phyloP scores from a whole-genome alignment of 2,329 filamentous ascomycete genomes.

The Penicillium sp. region DNA sequence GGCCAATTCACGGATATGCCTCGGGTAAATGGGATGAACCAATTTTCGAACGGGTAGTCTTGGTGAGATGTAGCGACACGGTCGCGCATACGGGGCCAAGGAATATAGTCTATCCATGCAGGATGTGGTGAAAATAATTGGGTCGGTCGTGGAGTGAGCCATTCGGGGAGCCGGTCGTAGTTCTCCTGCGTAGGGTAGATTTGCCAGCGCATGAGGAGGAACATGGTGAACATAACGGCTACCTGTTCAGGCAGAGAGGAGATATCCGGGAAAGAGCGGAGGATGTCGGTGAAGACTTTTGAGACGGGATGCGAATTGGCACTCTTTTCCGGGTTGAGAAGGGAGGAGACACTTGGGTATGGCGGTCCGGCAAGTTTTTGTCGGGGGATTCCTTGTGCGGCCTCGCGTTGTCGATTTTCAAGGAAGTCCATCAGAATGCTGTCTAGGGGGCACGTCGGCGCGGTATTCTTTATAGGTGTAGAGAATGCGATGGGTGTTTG shows the following conservation, averaged over 20 bases:
- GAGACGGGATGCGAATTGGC: constrained; percentile 73
- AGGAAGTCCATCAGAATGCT: constrained; percentile 79
- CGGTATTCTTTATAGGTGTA: constrained; percentile 59
- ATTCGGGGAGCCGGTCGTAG: constrained; percentile 74
- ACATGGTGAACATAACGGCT: constrained; percentile 82
- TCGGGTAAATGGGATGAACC: constrained; percentile 78
- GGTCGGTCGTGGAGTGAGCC: constrained; percentile 64
- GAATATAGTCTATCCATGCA: constrained; percentile 79
- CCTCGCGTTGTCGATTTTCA: constrained; percentile 64
- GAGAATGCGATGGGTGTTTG: constrained; percentile 35
- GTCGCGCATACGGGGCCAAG: constrained; percentile 77
- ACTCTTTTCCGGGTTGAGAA: constrained; percentile 69
- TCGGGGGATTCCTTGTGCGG: constrained; percentile 64
- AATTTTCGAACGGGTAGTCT: constrained; percentile 71
- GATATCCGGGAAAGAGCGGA: constrained; percentile 80
- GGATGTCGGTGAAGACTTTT: constrained; percentile 81
- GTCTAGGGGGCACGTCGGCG: constrained; percentile 75
- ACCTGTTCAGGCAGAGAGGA: constrained; percentile 77
- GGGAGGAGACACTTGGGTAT: constrained; percentile 76
- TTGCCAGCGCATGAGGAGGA: constrained; percentile 82
- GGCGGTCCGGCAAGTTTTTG: constrained; percentile 71
- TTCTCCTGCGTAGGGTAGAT: constrained; percentile 77
- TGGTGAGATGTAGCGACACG: constrained; percentile 57
- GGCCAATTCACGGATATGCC: constrained; percentile 82
- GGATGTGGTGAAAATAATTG: constrained; percentile 72